Conservation (phyloP, 2,329 filamentous ascomycete genomes). For the Diaporthe caulivora region DNA sequence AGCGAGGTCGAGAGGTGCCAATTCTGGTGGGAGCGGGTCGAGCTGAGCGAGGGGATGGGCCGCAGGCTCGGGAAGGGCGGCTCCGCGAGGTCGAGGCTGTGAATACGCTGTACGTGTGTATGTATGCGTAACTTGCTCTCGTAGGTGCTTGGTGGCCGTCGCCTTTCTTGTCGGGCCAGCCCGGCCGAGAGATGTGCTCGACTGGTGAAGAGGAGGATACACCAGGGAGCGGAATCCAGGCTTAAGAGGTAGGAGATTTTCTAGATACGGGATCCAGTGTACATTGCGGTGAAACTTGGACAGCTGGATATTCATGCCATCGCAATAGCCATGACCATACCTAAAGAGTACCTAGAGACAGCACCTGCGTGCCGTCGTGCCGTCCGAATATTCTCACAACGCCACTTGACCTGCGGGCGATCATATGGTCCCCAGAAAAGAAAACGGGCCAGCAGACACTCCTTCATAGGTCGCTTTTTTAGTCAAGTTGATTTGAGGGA, state of each 20-base stretch:
- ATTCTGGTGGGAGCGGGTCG: conserved; percentile 72
- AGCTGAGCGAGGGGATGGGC: conserved; percentile 59
- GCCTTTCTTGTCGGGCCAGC: background rate
- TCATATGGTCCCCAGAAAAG: background rate
- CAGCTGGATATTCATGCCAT: background rate
- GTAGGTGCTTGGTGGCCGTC: background rate
- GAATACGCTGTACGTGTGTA: background rate
- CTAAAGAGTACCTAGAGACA: background rate
- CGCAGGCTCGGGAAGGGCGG: conserved; percentile 34
- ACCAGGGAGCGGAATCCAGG: background rate
- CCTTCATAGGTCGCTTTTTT: background rate
- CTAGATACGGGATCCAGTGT: background rate
- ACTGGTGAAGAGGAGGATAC: background rate
- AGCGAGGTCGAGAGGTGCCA: conserved; percentile 62
- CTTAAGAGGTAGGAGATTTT: background rate
- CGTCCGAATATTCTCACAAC: background rate
- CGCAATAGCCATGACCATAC: background rate
- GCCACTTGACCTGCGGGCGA: background rate
- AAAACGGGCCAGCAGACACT: background rate
- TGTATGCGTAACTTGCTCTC: background rate
- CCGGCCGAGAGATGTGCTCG: background rate
- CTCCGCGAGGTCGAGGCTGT: conserved; percentile 21
- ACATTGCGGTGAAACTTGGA: background rate
- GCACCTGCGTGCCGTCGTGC: background rate
- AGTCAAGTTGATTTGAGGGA: too few relatives aligned